Evolutionary conservation across 1,139 yeast genomes (phyloP).

Genomic region (Debaryomyces fabryi): DNA sequence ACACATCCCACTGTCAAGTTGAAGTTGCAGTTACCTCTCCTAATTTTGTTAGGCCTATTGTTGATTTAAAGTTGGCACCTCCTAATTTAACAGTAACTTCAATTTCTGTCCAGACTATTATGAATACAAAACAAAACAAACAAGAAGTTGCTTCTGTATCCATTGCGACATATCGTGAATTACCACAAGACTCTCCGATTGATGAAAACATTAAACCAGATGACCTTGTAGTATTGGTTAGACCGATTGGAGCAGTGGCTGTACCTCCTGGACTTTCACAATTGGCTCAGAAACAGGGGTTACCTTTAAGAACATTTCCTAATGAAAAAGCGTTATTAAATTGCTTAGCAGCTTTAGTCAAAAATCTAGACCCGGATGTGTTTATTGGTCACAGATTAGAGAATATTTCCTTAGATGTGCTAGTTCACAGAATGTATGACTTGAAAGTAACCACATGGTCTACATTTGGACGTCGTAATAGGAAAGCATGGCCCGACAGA

Average conservation of each 20-base stretch:
- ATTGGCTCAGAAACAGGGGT: conserved; percentile 53
- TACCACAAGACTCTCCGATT: conserved; percentile 75
- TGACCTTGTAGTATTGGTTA: conserved; percentile 65
- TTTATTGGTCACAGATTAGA: conserved; percentile 87
- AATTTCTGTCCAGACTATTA: conserved; percentile 75
- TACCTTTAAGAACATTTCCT: conserved; percentile 59
- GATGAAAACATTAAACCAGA: conserved; percentile 57
- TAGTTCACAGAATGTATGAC: conserved; percentile 81
- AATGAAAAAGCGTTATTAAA: conserved; percentile 75
- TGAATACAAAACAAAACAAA: conserved; percentile 69
- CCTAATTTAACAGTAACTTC: conserved; percentile 67
- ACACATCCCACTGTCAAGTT: conserved; percentile 79
- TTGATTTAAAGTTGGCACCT: conserved; percentile 60
- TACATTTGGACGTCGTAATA: conserved; percentile 77
- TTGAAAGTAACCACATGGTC: conserved; percentile 77
- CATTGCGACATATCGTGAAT: conserved; percentile 62
- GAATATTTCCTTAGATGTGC: conserved; percentile 72
- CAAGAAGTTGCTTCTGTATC: conserved; percentile 91
- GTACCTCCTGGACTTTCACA: conserved; percentile 77
- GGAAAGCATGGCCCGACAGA: conserved; percentile 75
- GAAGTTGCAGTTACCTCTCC: conserved; percentile 67
- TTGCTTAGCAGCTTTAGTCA: conserved; percentile 72
- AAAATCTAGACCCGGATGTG: conserved; percentile 84
- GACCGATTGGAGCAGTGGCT: conserved; percentile 65
- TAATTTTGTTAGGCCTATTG: conserved; percentile 48